A percentile compares a stretch with the other conserved stretches of the same genome.
Conservation (phyloP, 2,329 filamentous ascomycete genomes). For the Aureobasidium sp. region DNA sequence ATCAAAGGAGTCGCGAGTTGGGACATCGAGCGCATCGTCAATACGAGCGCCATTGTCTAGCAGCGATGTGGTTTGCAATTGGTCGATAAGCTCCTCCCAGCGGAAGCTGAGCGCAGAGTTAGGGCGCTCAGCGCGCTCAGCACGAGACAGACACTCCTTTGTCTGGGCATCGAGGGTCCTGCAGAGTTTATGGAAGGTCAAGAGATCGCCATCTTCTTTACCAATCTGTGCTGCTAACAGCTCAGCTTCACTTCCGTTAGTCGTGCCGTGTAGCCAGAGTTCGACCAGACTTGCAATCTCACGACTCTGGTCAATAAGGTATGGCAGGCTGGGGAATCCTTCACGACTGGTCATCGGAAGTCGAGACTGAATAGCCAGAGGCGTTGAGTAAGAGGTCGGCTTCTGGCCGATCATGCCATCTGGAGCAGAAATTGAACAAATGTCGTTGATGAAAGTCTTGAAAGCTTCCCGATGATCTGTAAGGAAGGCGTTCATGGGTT, state of each 20-base stretch:
- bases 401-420: conserved; percentile 28
- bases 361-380: conserved; percentile 79
- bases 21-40: conserved; percentile 24
- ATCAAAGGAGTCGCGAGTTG: conserved; percentile 16
- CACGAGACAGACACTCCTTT: conserved; percentile 44
- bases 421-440: conserved; percentile 60
- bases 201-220: conserved; percentile 39
- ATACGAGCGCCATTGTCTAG: conserved; percentile 25
- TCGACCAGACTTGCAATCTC: conserved; percentile 79
- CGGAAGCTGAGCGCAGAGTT: conserved; percentile 41
- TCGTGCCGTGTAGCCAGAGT: conserved; percentile 60
- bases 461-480: conserved; percentile 68
- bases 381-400: conserved; percentile 84
- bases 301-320: conserved; percentile 81
- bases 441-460: conserved; percentile 77
- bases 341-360: conserved; percentile 75
- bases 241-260: conserved; percentile 14
- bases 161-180: conserved; percentile 41
- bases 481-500: conserved; percentile 91
- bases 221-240: conserved; percentile 8
- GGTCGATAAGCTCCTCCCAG: conserved; percentile 49
- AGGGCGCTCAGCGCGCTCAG: conserved; percentile 47
- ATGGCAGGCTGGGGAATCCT: conserved; percentile 87
- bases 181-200: conserved; percentile 45
- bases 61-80: conserved; percentile 27